These are phyloP conservation scores for Botrytis fabae DNA, from an alignment of 2,329 filamentous ascomycete genomes.

Conservation along the genomic window DNA sequence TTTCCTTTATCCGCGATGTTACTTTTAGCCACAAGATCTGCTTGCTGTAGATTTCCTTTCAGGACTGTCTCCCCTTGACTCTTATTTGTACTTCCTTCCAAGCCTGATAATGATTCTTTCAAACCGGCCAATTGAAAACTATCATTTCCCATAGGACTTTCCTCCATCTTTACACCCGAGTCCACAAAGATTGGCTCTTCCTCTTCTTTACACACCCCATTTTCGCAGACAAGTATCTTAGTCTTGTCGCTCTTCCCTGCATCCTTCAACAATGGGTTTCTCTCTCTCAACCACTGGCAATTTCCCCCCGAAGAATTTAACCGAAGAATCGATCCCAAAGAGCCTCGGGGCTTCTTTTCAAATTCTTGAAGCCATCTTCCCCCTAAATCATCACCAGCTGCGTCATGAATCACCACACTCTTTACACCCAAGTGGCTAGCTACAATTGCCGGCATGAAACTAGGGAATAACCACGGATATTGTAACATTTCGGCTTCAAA, in stretches of 20 bases:
- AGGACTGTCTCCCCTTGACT: not conserved
- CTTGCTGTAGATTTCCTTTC: not conserved
- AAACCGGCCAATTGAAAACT: not conserved
- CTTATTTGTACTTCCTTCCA: not conserved
- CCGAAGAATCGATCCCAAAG: constrained; percentile 32
- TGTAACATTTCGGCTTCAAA: constrained; percentile 92
- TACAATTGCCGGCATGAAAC: constrained; percentile 75
- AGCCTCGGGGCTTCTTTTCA: constrained; percentile 37
- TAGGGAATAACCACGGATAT: constrained; percentile 88
- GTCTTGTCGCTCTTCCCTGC: constrained; percentile 42
- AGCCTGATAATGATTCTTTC: not conserved
- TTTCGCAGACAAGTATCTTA: constrained; percentile 50
- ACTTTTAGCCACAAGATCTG: not conserved
- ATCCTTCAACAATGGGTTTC: constrained; percentile 47
- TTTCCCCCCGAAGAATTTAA: constrained; percentile 31
- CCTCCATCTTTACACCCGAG: constrained; percentile 7
- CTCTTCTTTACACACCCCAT: constrained; percentile 47
- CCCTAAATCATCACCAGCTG: constrained; percentile 24
- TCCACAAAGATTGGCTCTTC: constrained; percentile 19
- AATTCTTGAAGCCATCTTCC: constrained; percentile 41
- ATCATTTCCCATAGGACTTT: not conserved
- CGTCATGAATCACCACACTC: constrained; percentile 52
- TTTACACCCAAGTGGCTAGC: constrained; percentile 66
- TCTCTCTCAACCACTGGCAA: constrained; percentile 49
- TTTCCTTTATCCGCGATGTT: not conserved